phyloP scores from a whole-genome alignment of 345 rosid genomes.

The Salix purpurea region DNA sequence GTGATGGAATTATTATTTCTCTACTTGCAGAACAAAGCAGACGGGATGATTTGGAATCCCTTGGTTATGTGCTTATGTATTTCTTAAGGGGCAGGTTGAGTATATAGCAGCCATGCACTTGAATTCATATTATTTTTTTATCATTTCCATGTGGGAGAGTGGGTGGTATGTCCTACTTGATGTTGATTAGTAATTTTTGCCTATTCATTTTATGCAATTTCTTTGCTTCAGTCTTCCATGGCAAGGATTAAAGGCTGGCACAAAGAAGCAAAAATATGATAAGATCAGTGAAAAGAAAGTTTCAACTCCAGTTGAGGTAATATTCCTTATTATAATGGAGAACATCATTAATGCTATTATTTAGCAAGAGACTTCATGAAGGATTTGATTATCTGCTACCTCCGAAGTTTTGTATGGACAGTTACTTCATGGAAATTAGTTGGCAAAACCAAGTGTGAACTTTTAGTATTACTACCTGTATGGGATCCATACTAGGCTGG shows the following conservation, averaged over 20 bases:
- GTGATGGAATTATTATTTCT: conserved; percentile 3
- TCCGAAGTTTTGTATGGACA: background rate
- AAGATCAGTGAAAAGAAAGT: conserved; percentile 95
- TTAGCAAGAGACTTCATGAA: background rate
- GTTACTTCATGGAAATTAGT: background rate
- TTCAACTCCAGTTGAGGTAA: conserved; percentile 84
- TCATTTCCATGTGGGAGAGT: background rate
- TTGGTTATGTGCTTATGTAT: conserved; percentile 97
- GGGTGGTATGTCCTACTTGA: background rate
- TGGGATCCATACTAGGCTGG: background rate
- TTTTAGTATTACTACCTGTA: background rate
- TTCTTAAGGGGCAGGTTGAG: conserved; percentile 89
- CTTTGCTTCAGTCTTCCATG: conserved; percentile 76
- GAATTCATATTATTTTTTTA: background rate
- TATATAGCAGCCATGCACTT: background rate
- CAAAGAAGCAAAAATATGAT: conserved; percentile 96
- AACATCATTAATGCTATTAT: background rate
- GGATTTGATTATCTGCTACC: background rate
- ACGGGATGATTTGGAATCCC: conserved; percentile 98
- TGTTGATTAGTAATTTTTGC: conserved; percentile 4
- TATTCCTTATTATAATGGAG: background rate
- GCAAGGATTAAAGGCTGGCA: conserved; percentile 95
- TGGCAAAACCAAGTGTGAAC: background rate
- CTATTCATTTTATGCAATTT: conserved; percentile 12
- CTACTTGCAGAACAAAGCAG: conserved; percentile 85